phyloP scores from a whole-genome alignment of 2,329 filamentous ascomycete genomes.

The Aspergillus ibericus region DNA sequence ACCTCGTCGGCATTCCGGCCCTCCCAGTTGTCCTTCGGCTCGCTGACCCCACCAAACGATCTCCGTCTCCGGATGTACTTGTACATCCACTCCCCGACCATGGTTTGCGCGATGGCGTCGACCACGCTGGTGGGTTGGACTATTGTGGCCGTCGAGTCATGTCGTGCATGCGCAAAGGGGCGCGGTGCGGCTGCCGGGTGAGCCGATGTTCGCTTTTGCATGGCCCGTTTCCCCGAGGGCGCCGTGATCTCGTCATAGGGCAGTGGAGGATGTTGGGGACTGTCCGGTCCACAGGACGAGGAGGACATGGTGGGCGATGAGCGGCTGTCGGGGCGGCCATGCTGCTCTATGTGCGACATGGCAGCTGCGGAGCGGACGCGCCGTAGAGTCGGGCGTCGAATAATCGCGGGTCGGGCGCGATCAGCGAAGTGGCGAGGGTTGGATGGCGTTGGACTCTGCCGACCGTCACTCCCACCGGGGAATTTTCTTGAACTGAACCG shows the following conservation, averaged over 20 bases:
- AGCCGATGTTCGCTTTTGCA: slow-evolving; percentile 20
- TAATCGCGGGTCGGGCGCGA: slow-evolving; percentile 56
- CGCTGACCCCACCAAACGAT: slow-evolving; percentile 78
- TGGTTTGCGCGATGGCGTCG: slow-evolving; percentile 94
- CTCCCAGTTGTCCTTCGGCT: slow-evolving; percentile 48
- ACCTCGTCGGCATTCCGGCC: slow-evolving; percentile 65
- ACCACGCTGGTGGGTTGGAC: slow-evolving; percentile 78
- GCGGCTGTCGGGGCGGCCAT: slow-evolving; percentile 45
- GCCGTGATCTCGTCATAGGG: slow-evolving; percentile 70
- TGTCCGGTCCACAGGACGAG: slow-evolving; percentile 67
- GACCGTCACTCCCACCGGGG: slow-evolving; percentile 70
- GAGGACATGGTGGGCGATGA: slow-evolving; percentile 60
- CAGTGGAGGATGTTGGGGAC: slow-evolving; percentile 69
- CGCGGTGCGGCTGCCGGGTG: slow-evolving; percentile 27
- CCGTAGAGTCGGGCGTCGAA: slow-evolving; percentile 64
- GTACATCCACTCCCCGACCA: slow-evolving; percentile 78
- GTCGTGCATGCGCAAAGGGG: slow-evolving; percentile 34
- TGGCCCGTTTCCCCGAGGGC: slow-evolving; percentile 37
- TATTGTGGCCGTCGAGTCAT: slow-evolving; percentile 57
- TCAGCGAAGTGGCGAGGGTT: slow-evolving; percentile 56
- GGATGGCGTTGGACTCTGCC: slow-evolving; percentile 70
- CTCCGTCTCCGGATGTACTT: slow-evolving; percentile 63
- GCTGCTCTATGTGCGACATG: slow-evolving; percentile 58
- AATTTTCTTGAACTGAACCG: slow-evolving; percentile 82
- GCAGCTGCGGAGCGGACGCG: slow-evolving; percentile 83